These are phyloP conservation scores for Fusarium nodosum DNA, from an alignment of 2,329 filamentous ascomycete genomes.

Conservation along the genomic window DNA sequence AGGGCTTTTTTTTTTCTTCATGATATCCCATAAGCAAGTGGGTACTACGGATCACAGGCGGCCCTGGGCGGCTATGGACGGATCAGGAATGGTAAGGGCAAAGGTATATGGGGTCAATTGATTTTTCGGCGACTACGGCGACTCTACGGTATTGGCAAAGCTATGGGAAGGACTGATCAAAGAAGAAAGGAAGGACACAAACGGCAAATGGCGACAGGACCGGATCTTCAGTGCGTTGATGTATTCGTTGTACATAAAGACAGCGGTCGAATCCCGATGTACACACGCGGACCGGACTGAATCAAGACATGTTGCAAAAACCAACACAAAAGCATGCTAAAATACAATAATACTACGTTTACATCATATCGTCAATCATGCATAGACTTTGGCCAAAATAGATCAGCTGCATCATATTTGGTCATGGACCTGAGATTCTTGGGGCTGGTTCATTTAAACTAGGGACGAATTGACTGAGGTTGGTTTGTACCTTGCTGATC, in stretches of 20 bases:
- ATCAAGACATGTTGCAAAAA: slow-evolving; percentile 20
- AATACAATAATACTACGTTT: slow-evolving; percentile 38
- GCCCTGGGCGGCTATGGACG: slow-evolving; percentile 42
- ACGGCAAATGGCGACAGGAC: slow-evolving; percentile 45
- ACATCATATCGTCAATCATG: slow-evolving; percentile 13
- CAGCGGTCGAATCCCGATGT: slow-evolving; percentile 25
- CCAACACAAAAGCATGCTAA: slow-evolving; percentile 37
- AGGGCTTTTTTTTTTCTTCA: slow-evolving; percentile 39
- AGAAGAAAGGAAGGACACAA: slow-evolving; percentile 27
- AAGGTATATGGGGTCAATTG: slow-evolving; percentile 36
- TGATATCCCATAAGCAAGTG: slow-evolving; percentile 50
- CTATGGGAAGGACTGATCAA: slow-evolving; percentile 26
- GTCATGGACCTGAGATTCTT: not conserved
- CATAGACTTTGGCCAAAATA: slow-evolving; percentile 2
- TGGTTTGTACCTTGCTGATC: slow-evolving; percentile 27
- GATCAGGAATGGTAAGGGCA: slow-evolving; percentile 38
- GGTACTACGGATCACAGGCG: slow-evolving; percentile 43
- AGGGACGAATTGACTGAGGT: slow-evolving; percentile 4
- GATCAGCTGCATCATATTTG: not conserved
- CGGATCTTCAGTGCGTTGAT: slow-evolving; percentile 38
- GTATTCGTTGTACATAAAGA: slow-evolving; percentile 44
- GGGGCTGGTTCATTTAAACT: not conserved
- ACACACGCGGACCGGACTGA: slow-evolving; percentile 26
- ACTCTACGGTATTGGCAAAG: slow-evolving; percentile 37
- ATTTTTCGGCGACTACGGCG: slow-evolving; percentile 41